Evolutionary conservation across 768 basidiomycete species (phyloP).

Genomic region (Aureoboletus auriporus): DNA sequence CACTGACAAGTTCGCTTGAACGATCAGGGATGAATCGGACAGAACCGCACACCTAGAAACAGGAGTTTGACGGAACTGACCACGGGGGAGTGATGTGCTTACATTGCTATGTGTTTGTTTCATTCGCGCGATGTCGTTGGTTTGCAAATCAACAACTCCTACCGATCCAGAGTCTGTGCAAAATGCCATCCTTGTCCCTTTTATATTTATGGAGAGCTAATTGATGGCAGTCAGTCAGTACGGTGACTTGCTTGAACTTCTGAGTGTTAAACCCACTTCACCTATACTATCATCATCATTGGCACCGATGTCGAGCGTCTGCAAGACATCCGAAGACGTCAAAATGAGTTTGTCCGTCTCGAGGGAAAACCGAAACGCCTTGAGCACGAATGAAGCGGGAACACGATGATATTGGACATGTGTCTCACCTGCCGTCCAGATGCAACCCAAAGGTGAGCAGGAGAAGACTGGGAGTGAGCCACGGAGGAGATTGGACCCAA

Average conservation of each 20-base stretch:
- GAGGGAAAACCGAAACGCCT: conserved; percentile 41
- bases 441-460: conserved; percentile 61
- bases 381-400: background rate
- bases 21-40: conserved; percentile 70
- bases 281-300: conserved; percentile 59
- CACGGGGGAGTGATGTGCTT: conserved; percentile 18
- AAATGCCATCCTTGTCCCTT: conserved; percentile 56
- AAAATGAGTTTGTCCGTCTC: conserved; percentile 51
- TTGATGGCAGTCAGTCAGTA: conserved; percentile 34
- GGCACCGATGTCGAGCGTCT: conserved; percentile 43
- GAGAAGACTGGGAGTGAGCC: conserved; percentile 39
- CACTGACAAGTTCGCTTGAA: conserved; percentile 69
- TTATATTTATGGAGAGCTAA: conserved; percentile 60
- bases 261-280: conserved; percentile 46
- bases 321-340: conserved; percentile 44
- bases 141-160: conserved; percentile 60
- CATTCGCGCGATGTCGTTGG: conserved; percentile 49
- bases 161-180: conserved; percentile 66
- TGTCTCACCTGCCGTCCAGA: conserved; percentile 51
- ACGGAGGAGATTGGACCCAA: conserved; percentile 65
- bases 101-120: conserved; percentile 62
- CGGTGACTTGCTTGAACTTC: conserved; percentile 13
- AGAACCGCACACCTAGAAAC: conserved; percentile 60
- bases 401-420: background rate
- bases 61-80: background rate